These are phyloP conservation scores for Pulveroboletus sp. DNA, from an alignment of 768 basidiomycete genomes.

Conservation along the genomic window DNA sequence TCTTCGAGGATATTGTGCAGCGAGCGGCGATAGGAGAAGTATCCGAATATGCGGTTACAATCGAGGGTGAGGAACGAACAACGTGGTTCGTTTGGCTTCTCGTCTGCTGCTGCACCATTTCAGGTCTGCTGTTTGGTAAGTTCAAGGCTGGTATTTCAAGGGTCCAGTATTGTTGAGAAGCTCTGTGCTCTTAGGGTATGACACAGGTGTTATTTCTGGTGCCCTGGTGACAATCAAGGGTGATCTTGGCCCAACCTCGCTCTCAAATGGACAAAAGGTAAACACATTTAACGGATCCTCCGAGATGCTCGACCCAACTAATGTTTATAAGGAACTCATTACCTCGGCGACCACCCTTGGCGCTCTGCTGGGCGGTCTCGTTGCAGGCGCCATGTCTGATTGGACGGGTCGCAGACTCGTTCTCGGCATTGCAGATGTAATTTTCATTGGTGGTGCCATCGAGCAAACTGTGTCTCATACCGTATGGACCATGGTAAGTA, in stretches of 20 bases:
- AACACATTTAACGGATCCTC: not conserved
- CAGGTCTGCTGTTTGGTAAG: constrained; percentile 73
- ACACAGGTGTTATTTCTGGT: constrained; percentile 79
- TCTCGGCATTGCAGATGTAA: constrained; percentile 62
- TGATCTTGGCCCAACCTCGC: constrained; percentile 55
- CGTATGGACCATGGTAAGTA: constrained; percentile 64
- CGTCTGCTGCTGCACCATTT: constrained; percentile 71
- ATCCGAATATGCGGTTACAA: constrained; percentile 56
- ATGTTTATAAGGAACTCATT: constrained; percentile 60
- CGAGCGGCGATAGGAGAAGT: constrained; percentile 42
- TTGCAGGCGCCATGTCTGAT: constrained; percentile 67
- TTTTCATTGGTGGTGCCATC: constrained; percentile 75
- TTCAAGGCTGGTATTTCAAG: not conserved
- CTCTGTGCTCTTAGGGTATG: constrained; percentile 52
- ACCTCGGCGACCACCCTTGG: constrained; percentile 78
- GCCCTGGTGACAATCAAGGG: constrained; percentile 72
- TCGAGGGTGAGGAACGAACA: constrained; percentile 63
- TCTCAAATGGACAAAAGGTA: constrained; percentile 67
- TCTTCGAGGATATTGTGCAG: constrained; percentile 17
- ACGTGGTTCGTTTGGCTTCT: constrained; percentile 80
- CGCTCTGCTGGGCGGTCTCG: constrained; percentile 71
- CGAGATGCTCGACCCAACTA: not conserved
- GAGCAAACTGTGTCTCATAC: constrained; percentile 67
- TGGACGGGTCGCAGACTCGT: constrained; percentile 66
- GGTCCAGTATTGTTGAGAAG: not conserved